Percentiles rank a stretch among this genome's conserved stretches.
phyloP scores from a whole-genome alignment of 2,329 filamentous ascomycete species.

The Aspergillus sp. region DNA sequence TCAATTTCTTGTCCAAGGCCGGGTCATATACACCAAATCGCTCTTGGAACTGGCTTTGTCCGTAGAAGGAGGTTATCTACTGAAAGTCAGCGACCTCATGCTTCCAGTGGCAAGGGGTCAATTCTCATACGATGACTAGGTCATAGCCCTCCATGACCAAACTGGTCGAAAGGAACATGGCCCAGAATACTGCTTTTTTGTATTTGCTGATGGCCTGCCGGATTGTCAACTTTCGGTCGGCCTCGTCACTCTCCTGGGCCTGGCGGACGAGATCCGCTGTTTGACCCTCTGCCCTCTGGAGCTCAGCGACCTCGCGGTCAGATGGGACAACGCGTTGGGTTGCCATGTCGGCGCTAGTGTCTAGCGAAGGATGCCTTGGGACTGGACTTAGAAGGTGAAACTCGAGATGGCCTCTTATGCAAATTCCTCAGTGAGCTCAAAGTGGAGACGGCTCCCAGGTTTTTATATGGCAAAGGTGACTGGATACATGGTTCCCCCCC shows the following conservation, averaged over 20 bases:
- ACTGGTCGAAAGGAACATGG: conserved; percentile 25
- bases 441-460: no score
- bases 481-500: no score
- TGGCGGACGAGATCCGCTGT: conserved; percentile 8
- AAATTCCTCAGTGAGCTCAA: no score
- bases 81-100: no score
- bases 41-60: conserved; percentile 10
- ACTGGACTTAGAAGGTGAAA: no score
- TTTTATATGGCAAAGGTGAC: no score
- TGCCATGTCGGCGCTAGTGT: not conserved
- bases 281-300: not conserved
- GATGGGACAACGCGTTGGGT: not conserved
- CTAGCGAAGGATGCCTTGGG: no score
- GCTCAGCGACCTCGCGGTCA: not conserved
- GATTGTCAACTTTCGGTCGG: conserved; percentile 28
- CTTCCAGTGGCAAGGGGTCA: no score
- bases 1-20: not conserved
- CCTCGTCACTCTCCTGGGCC: conserved; percentile 18
- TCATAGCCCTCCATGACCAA: conserved; percentile 32
- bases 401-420: no score
- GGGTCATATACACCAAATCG: conserved; percentile 9
- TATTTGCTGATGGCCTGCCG: conserved; percentile 23
- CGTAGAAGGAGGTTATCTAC: conserved; percentile 13
- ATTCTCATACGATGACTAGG: conserved; percentile 11
- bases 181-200: conserved; percentile 30